Conservation (phyloP, 2,329 filamentous ascomycete species). For the Curvularia sp. region DNA sequence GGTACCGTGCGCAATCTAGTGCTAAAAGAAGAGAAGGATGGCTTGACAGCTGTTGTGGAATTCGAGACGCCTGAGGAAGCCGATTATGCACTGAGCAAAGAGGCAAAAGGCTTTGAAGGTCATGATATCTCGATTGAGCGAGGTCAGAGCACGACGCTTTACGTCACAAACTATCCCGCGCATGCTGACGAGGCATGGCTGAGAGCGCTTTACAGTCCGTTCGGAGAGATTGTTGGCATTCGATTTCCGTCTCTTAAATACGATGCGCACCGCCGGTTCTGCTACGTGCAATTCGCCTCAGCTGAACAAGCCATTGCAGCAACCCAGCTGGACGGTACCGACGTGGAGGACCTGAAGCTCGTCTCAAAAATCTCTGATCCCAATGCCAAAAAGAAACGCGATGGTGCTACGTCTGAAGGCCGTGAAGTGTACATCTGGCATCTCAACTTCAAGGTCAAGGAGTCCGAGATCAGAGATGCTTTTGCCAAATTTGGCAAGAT, state of each 20-base stretch:
- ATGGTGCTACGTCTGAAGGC: constrained; percentile 83
- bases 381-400: constrained; percentile 74
- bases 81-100: constrained; percentile 77
- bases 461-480: constrained; percentile 72
- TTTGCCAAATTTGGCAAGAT: constrained; percentile 81
- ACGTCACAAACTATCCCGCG: constrained; percentile 88
- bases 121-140: constrained; percentile 75
- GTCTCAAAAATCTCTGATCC: constrained; percentile 87
- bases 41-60: constrained; percentile 79
- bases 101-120: constrained; percentile 80
- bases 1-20: constrained; percentile 82
- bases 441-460: constrained; percentile 78
- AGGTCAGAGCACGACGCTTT: constrained; percentile 81
- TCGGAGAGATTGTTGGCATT: constrained; percentile 82
- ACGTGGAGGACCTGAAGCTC: constrained; percentile 72
- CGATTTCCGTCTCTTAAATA: constrained; percentile 91
- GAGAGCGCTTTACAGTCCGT: constrained; percentile 68
- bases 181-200: constrained; percentile 75
- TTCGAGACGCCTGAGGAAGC: constrained; percentile 84
- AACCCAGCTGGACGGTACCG: constrained; percentile 73
- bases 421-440: constrained; percentile 88
- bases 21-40: constrained; percentile 67
- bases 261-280: constrained; percentile 89
- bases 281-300: constrained; percentile 88
- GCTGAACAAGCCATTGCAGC: constrained; percentile 58